Evolutionary conservation across 148 eudicot genomes (phyloP).

Genomic region (Tetragonia tetragonoides): DNA sequence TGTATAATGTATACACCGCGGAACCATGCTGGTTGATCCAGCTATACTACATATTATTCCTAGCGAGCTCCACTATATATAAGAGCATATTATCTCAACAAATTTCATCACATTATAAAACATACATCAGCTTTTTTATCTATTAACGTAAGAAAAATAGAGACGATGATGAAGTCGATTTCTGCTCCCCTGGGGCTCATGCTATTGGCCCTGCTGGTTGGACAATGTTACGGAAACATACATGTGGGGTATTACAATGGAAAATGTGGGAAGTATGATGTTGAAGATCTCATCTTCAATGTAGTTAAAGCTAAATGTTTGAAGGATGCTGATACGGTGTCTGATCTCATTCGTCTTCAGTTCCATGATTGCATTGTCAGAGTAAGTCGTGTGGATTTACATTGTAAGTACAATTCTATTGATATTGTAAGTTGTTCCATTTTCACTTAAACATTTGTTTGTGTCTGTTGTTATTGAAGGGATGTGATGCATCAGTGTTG

Average conservation of each 20-base stretch:
- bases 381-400: constrained; percentile 26
- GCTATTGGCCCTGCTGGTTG: constrained; percentile 30
- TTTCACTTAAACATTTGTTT: background rate
- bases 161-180: constrained; percentile 24
- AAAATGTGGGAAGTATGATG: constrained; percentile 41
- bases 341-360: constrained; percentile 51
- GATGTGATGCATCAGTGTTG: constrained; percentile 68
- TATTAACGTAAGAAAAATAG: too few species aligned
- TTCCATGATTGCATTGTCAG: constrained; percentile 64
- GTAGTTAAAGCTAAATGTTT: constrained; percentile 23
- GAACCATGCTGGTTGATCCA: too few species aligned
- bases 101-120: background rate
- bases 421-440: too few species aligned
- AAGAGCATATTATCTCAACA: background rate
- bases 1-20: too few species aligned
- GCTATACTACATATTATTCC: too few species aligned
- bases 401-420: background rate
- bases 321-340: constrained; percentile 30
- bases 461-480: constrained; percentile 26
- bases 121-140: too few species aligned
- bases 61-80: too few species aligned
- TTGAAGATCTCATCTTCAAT: constrained; percentile 37
- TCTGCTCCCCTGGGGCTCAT: constrained; percentile 31
- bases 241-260: constrained; percentile 45
- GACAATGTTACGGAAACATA: constrained; percentile 35